A percentile compares a stretch with the other conserved stretches of the same genome.
Evolutionary conservation across 1,284 basidiomycete genomes (phyloP).

Genomic region (Mrakiaceae sp.): DNA sequence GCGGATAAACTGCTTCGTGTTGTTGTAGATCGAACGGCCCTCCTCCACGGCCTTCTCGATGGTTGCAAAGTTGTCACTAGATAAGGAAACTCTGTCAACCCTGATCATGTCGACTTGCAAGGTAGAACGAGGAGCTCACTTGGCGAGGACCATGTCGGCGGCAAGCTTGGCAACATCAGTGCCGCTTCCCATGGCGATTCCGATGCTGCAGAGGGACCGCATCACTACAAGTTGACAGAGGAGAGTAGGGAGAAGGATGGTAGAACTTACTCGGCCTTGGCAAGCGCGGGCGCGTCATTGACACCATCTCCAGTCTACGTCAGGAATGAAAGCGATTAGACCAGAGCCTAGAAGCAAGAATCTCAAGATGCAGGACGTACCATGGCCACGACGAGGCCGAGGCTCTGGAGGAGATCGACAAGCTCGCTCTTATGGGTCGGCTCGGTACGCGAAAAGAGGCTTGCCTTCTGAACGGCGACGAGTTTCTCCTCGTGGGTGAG

Average conservation of each 20-base stretch:
- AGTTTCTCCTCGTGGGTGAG: conserved; percentile 70
- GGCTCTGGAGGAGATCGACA: conserved; percentile 85
- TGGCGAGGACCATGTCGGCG: conserved; percentile 86
- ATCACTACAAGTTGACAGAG: neutral
- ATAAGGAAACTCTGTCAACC: no score
- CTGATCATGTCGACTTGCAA: no score
- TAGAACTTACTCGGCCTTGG: conserved; percentile 68
- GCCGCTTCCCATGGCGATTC: conserved; percentile 97
- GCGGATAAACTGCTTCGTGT: conserved; percentile 80
- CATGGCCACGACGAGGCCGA: conserved; percentile 96
- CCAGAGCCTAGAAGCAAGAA: neutral
- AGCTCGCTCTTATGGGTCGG: conserved; percentile 91
- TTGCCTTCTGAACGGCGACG: conserved; percentile 70
- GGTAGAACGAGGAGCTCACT: conserved; percentile 22
- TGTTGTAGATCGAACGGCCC: conserved; percentile 94
- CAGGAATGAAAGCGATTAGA: conserved; percentile 5
- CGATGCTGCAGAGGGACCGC: conserved; percentile 44
- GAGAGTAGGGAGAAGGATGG: neutral
- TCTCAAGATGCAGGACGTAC: conserved; percentile 38
- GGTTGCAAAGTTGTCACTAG: conserved; percentile 50
- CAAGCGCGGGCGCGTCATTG: conserved; percentile 92
- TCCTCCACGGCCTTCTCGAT: conserved; percentile 94
- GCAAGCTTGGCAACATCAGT: conserved; percentile 98
- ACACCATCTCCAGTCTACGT: conserved; percentile 78
- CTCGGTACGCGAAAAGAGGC: conserved; percentile 86